Evolutionary conservation across 2,329 filamentous ascomycete species (phyloP), one percentile per base, ranked within the genome.

Genomic region (Phialocephala sp.): DNA sequence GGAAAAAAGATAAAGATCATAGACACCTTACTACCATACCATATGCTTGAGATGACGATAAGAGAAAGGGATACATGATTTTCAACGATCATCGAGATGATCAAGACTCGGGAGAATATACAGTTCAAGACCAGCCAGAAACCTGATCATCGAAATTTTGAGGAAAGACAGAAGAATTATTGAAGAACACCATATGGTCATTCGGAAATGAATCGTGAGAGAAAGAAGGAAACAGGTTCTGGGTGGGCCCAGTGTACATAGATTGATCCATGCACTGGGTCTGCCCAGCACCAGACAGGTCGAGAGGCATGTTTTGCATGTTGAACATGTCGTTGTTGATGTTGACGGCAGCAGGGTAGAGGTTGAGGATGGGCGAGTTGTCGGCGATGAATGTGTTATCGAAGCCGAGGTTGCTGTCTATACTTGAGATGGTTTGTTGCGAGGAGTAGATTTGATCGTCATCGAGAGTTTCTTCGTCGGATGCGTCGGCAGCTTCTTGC

Each of bases 401-500:
- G 59, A 69, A 70, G 35, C 36, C 59, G 59, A 57, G 4, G 32
- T 62, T 63, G 56, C 64, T 66, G 27, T 73, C 72, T 35, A 73
- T 66, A 2, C 71, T 71, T 72, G 69, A 72, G 52, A 37, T 74
- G 11, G 35, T 22, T 45, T 41, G 62, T 37, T 58, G 66, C 27
- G 27, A 32, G 20, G 59, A 41, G n/a, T 52, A 68, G 9, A 35
- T 20, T 37, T 54, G 55, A 47, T 70, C 64, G 62, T 70, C 70
- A 3, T 77, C 76, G 70, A 72, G 39, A 24, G 73, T 74, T 8
- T 78, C 78, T 14, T 80, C 78, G 15, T 76, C 69, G 54, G 72
- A 72, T 9, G 75, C 66, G 15, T 80, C 72, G n/a, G 80, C 78
- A 24, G 78, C 79, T 45, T 72, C 69, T 68, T 73, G 68, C 22